These are phyloP conservation scores for Penicillium tannophilum DNA, from an alignment of 495 filamentous ascomycete genomes.

Conservation along the genomic window DNA sequence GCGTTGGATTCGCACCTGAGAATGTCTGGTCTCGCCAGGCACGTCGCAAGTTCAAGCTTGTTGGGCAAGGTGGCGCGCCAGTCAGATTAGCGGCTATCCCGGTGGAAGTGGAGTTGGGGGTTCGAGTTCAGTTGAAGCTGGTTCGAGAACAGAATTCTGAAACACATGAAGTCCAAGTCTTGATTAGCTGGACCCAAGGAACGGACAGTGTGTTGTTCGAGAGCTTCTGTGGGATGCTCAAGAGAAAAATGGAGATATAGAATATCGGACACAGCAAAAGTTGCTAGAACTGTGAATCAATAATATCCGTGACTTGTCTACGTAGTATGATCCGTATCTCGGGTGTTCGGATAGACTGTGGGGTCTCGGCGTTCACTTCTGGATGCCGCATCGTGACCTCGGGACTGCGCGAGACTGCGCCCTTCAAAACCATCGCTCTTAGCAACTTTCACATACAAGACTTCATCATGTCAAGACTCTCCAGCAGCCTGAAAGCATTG, in stretches of 20 bases:
- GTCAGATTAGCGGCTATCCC: slow-evolving; percentile 29
- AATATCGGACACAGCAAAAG: neutral
- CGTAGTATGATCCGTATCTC: neutral
- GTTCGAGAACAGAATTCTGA: slow-evolving; percentile 25
- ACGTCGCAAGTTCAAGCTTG: slow-evolving; percentile 51
- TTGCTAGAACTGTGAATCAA: neutral
- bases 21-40: slow-evolving; percentile 78
- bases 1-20: slow-evolving; percentile 56
- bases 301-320: no score
- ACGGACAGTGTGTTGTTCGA: slow-evolving; percentile 77
- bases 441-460: neutral
- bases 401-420: neutral
- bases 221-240: slow-evolving; percentile 83
- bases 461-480: slow-evolving; percentile 66
- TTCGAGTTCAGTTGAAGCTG: slow-evolving; percentile 45
- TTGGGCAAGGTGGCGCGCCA: slow-evolving; percentile 23
- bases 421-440: neutral
- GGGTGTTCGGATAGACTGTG: neutral
- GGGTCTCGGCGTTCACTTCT: slow-evolving; percentile 4
- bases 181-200: slow-evolving; percentile 76
- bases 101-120: slow-evolving; percentile 41
- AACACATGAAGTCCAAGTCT: slow-evolving; percentile 36
- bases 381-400: slow-evolving; percentile 10
- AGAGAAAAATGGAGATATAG: slow-evolving; percentile 46
- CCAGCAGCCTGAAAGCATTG: slow-evolving; percentile 65